Base-by-base conservation (phyloP, 2,329 filamentous ascomycete species). In the Chlorencoelia australis region DNA sequence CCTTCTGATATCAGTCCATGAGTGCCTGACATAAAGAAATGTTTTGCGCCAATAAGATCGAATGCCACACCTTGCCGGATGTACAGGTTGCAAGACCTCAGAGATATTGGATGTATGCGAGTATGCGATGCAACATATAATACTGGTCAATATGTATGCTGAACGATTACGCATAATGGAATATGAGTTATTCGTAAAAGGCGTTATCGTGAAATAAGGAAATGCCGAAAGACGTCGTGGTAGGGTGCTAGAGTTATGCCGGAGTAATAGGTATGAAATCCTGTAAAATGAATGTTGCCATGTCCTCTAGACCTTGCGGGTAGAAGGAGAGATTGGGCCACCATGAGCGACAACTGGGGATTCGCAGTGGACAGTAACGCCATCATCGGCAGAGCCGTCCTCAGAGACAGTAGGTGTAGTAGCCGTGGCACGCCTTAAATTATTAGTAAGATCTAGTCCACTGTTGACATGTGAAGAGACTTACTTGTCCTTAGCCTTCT, bases 331-430 rank as follows among this genome's bases (percentile, higher is more conserved):
- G n/a, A 41, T 26, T 14, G 41, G 27, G 10, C 42, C 38, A 19
- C 46, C 49, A 26, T 46, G 44, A 20, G 47, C 49, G 31, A 53
- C 45, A 35, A 44, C 50, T 26, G 54, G 53, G 32, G 52, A 55
- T 28, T 55, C 50, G 36, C 48, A 47, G 34, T 56, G 49, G 19
- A 57, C 41, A 21, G 52, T 53, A 16, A 46, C 46, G 34, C 48
- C 47, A 27, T 57, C 54, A 32, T 56, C 53, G n/a, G 28, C 47
- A 32, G 51, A 54, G 35, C 52, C 53, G 39, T 52, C 49, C 17
- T 58, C 56, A 10, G 56, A 58, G 20, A 56, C 42, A 15, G 50
- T 49, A 24, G 54, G 54, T 33, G 51, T 57, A 9, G 39, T 39
- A 7, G 35, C 33, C 8, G 39, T 15, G 32, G 30, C 9, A 13